Evolutionary conservation across 139 green algal species (phyloP).

Genomic region (Pycnococcus provasolii): DNA sequence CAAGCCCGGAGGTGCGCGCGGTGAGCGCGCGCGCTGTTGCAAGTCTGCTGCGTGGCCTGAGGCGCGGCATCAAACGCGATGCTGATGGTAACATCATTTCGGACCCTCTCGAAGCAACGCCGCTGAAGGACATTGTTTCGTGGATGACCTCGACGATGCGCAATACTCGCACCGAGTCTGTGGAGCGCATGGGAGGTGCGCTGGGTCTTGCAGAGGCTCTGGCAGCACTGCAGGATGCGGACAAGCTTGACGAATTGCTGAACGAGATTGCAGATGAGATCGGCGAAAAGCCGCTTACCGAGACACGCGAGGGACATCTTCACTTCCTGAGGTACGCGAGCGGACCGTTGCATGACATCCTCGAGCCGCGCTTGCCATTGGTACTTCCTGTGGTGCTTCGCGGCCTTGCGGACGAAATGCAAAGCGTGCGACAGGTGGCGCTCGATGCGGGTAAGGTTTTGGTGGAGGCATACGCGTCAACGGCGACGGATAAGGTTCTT

Average conservation of each 20-base stretch:
- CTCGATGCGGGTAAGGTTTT: conserved; percentile 57
- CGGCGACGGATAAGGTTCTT: conserved; percentile 69
- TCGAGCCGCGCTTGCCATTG: conserved; percentile 54
- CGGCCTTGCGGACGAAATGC: conserved; percentile 85
- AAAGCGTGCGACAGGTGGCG: conserved; percentile 81
- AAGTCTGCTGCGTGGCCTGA: conserved; percentile 68
- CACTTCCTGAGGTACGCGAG: conserved; percentile 72
- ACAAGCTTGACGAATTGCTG: conserved; percentile 45
- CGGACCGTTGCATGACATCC: conserved; percentile 28
- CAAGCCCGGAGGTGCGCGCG: conserved; percentile 76
- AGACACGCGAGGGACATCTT: conserved; percentile 69
- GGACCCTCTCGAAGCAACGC: too few species aligned
- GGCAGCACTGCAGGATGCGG: conserved; percentile 55
- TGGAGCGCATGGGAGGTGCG: conserved; percentile 52
- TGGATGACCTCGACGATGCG: conserved; percentile 74
- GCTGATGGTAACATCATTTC: too few species aligned
- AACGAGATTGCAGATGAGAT: background rate
- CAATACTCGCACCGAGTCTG: conserved; percentile 33
- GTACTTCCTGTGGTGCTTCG: conserved; percentile 75
- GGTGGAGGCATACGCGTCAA: conserved; percentile 69
- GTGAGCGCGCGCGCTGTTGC: conserved; percentile 72
- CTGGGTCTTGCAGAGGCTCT: conserved; percentile 53
- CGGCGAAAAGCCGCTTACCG: too few species aligned
- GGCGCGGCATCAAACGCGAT: conserved; percentile 38
- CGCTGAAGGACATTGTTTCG: conserved; percentile 50